Base-by-base conservation (phyloP, 108 stramenopile species). In the Skeletonema marinoi region DNA sequence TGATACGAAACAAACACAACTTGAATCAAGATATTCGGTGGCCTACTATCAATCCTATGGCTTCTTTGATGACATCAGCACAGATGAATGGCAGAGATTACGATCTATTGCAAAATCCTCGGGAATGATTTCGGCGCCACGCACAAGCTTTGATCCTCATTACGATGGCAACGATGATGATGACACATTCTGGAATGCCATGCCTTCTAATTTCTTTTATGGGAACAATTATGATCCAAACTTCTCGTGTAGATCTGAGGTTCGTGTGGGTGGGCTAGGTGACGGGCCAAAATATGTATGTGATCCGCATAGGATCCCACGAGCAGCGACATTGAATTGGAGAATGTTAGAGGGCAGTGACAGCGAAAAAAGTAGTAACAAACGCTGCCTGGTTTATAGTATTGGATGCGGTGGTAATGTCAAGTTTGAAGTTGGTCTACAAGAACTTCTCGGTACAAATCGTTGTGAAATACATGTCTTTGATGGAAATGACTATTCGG, bases 251-350 rank as follows among this genome's bases (percentile, higher is more conserved):
- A 56, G 30, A 11, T 71, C 80, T 38, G 75, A 77, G 39, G 46
- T 29, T 44, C n/a, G 58, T 60, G 31, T 38, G 51, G 63, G 69
- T 64, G 17, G 64, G 46, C 16, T n/a, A 46, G 73, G 73, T 39
- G 73, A 79, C 60, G 78, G 78, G 12, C 78, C 74, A n/a, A 84
- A 86, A 73, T 86, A 77, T 81, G 74, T 83, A 13, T 86, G 85
- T 79, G 81, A 86, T 62, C 85, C 81, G 5, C 73, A 82, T 66
- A 67, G 85, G 1, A 66, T 86, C 2, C 60, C 32, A 61, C 13
- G 6, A 4, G 32, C 35, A 11, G 60, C 25, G 13, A n/a, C 16
- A n/a, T 46, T 46, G 16, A 46, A 46, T 46, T 46, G 44, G 44
- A 46, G 16, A 46, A n/a, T 46, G 44, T 25, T 61, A 33, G 19